Percentiles rank a stretch among this genome's conserved stretches.
Conservation (phyloP, 2,329 filamentous ascomycete species). For the Thermochaetoides dissita region DNA sequence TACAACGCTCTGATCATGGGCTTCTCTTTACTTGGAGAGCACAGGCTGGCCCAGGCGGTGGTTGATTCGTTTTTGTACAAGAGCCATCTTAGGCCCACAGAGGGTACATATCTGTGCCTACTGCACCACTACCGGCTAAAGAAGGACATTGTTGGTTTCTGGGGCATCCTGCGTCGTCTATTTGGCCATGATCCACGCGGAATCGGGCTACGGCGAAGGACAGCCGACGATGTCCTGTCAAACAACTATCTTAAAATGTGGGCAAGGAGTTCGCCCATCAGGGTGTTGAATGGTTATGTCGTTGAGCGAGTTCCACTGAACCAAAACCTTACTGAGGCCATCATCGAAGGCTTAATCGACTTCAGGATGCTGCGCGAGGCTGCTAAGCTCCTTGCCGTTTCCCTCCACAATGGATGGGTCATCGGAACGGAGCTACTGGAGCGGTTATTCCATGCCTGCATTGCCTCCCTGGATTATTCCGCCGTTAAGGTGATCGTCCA, state of each 20-base stretch:
- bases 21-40: slow-evolving; percentile 39
- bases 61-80: slow-evolving; percentile 34
- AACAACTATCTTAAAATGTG: slow-evolving; percentile 18
- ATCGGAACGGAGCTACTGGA: slow-evolving; percentile 21
- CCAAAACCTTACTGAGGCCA: slow-evolving; percentile 27
- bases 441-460: slow-evolving; percentile 28
- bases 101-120: slow-evolving; percentile 34
- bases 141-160: slow-evolving; percentile 28
- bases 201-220: slow-evolving; percentile 24
- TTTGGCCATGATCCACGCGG: slow-evolving; percentile 29
- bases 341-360: slow-evolving; percentile 34
- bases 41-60: slow-evolving; percentile 37
- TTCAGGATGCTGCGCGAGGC: slow-evolving; percentile 33
- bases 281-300: slow-evolving; percentile 18
- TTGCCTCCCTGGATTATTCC: slow-evolving; percentile 24
- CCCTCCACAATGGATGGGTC: slow-evolving; percentile 22
- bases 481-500: slow-evolving; percentile 23
- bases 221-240: slow-evolving; percentile 19
- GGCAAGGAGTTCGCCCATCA: slow-evolving; percentile 16
- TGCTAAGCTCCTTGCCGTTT: slow-evolving; percentile 26
- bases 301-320: slow-evolving; percentile 27
- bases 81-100: slow-evolving; percentile 31
- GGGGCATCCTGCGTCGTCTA: slow-evolving; percentile 31
- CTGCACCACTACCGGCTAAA: slow-evolving; percentile 35
- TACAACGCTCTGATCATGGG: slow-evolving; percentile 58